A percentile compares a stretch with the other conserved stretches of the same genome.
Evolutionary conservation across 768 basidiomycete genomes (phyloP).

Genomic region (Lentinula guzmanii): DNA sequence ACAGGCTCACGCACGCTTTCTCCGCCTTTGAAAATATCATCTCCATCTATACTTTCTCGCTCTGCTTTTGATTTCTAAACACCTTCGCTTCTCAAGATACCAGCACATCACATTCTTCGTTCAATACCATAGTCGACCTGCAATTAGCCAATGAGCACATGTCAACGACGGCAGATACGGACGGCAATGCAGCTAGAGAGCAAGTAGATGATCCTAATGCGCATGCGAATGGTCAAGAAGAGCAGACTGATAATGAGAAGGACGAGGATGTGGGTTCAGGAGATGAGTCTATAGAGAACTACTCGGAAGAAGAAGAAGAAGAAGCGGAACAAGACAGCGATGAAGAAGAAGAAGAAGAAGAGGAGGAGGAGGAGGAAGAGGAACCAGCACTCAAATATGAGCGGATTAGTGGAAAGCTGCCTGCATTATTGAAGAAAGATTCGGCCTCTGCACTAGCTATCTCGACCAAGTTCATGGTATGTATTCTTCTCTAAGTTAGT

Average conservation of each 20-base stretch:
- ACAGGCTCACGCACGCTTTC: too few species aligned
- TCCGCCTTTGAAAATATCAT: too few species aligned
- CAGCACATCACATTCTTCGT: too few species aligned
- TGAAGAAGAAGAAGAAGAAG: conserved; percentile 38
- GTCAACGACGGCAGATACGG: neutral
- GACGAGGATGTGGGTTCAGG: neutral
- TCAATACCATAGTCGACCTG: too few species aligned
- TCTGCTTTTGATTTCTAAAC: neutral
- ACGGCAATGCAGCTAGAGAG: neutral
- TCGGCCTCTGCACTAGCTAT: conserved; percentile 80
- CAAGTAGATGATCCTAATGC: neutral
- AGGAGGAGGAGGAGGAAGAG: conserved; percentile 75
- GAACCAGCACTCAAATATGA: conserved; percentile 93
- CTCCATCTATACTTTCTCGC: too few species aligned
- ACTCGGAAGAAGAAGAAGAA: conserved; percentile 7
- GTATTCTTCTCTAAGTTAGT: conserved; percentile 11
- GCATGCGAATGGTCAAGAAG: neutral
- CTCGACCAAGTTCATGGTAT: conserved; percentile 67
- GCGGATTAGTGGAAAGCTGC: conserved; percentile 63
- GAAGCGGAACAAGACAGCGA: conserved; percentile 18
- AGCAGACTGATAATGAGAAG: neutral
- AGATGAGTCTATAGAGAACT: neutral
- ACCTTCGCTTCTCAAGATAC: neutral
- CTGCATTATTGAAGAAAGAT: conserved; percentile 82
- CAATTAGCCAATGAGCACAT: neutral